Conservation (phyloP, 129 eudicot genomes). For the Arctium lappa region DNA sequence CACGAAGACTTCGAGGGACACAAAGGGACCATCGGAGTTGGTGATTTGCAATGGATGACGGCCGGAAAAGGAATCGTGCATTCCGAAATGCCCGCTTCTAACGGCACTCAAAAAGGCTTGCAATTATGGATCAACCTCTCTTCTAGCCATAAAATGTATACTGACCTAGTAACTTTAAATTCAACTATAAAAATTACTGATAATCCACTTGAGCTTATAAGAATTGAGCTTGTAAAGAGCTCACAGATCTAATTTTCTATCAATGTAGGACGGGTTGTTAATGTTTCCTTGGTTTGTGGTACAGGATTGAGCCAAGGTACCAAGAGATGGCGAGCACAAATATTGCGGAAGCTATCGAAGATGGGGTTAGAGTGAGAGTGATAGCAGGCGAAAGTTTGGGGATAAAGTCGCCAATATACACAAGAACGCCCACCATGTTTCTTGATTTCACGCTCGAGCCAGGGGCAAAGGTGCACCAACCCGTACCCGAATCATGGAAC, state of each 20-base stretch:
- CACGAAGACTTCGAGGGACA: slow-evolving; percentile 91
- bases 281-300: background rate
- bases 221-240: background rate
- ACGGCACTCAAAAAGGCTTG: slow-evolving; percentile 73
- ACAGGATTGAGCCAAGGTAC: slow-evolving; percentile 78
- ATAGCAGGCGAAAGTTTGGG: slow-evolving; percentile 89
- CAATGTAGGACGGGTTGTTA: background rate
- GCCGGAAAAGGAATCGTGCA: slow-evolving; percentile 92
- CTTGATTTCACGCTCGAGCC: slow-evolving; percentile 76
- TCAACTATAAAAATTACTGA: too few relatives aligned
- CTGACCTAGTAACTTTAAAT: too few relatives aligned
- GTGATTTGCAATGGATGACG: slow-evolving; percentile 95
- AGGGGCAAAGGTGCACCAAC: slow-evolving; percentile 57
- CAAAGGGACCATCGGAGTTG: slow-evolving; percentile 75
- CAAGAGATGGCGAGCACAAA: slow-evolving; percentile 37
- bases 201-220: background rate
- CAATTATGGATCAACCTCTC: slow-evolving; percentile 93
- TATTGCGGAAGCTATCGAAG: slow-evolving; percentile 46
- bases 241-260: background rate
- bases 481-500: slow-evolving; percentile 66
- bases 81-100: slow-evolving; percentile 87
- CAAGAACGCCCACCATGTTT: slow-evolving; percentile 83
- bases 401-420: slow-evolving; percentile 52
- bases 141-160: slow-evolving; percentile 69
- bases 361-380: slow-evolving; percentile 62